A percentile compares a stretch with the other conserved stretches of the same genome.
These are phyloP conservation scores for Penicillium sp. DNA, from an alignment of 2,329 filamentous ascomycete genomes.

Conservation along the genomic window DNA sequence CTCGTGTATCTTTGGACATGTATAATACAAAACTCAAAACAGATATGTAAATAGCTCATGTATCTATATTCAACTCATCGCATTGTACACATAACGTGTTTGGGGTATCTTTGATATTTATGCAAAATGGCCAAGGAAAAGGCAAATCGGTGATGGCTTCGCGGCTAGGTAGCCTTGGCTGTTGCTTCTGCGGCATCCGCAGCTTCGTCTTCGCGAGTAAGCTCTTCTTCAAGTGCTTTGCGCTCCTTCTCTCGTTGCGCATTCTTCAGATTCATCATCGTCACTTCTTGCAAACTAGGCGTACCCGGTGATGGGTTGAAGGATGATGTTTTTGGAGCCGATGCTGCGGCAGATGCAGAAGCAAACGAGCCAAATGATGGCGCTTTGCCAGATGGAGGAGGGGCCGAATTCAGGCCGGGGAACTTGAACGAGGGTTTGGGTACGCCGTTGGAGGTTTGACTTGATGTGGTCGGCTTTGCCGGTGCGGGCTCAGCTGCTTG, in stretches of 20 bases:
- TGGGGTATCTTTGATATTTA: slow-evolving; percentile 28
- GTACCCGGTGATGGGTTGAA: slow-evolving; percentile 29
- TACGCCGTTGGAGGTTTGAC: slow-evolving; percentile 11
- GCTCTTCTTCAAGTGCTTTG: slow-evolving; percentile 55
- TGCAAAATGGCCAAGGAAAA: background rate
- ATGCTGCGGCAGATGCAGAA: slow-evolving; percentile 32
- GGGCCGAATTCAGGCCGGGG: slow-evolving; percentile 32
- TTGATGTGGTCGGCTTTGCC: background rate
- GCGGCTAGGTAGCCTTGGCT: slow-evolving; percentile 14
- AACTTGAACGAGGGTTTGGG: slow-evolving; percentile 38
- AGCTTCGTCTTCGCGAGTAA: slow-evolving; percentile 51
- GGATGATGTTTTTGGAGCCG: slow-evolving; percentile 29
- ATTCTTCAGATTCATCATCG: slow-evolving; percentile 59
- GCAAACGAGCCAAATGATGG: slow-evolving; percentile 48
- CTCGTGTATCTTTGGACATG: slow-evolving; percentile 5
- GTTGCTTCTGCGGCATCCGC: slow-evolving; percentile 38
- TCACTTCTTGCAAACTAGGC: slow-evolving; percentile 50
- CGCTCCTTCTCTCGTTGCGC: slow-evolving; percentile 57
- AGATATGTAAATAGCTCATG: slow-evolving; percentile 22
- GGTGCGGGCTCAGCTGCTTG: slow-evolving; percentile 22
- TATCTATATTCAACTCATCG: slow-evolving; percentile 15
- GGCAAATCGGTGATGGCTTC: background rate
- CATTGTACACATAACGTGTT: slow-evolving; percentile 7
- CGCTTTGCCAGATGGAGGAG: slow-evolving; percentile 32
- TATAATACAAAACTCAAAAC: slow-evolving; percentile 23